phyloP scores from a whole-genome alignment of 2,329 filamentous ascomycete species.

The Diaporthe vexans region DNA sequence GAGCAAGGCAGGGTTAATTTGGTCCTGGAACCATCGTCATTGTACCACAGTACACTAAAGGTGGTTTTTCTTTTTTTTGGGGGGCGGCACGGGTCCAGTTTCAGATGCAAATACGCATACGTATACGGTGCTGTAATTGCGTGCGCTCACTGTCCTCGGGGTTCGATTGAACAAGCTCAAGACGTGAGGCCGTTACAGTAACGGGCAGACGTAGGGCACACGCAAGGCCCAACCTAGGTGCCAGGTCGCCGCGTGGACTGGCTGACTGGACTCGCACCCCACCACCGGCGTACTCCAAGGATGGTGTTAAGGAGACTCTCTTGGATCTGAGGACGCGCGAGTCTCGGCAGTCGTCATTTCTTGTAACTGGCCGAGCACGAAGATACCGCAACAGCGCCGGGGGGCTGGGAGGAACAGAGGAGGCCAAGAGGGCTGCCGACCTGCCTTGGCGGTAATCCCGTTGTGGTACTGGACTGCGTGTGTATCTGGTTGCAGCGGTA shows the following conservation, averaged over 20 bases:
- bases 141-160: neutral
- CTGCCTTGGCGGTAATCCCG: neutral
- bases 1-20: conserved; percentile 15
- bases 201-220: neutral
- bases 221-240: too few species aligned
- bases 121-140: conserved; percentile 10
- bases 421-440: neutral
- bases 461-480: neutral
- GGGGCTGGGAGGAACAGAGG: too few species aligned
- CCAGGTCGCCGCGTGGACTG: neutral
- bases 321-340: conserved; percentile 11
- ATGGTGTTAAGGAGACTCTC: neutral
- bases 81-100: conserved; percentile 3
- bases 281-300: neutral
- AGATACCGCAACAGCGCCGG: conserved; percentile 3
- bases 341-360: conserved; percentile 27
- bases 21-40: conserved; percentile 12
- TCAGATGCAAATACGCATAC: conserved; percentile 15
- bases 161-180: neutral
- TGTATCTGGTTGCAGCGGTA: conserved; percentile 16
- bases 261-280: neutral
- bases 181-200: conserved; percentile 10
- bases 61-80: neutral
- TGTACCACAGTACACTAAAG: neutral
- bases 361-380: neutral